Conservation (phyloP, 371 early-diverging fungal genomes). For the Entomophthora muscae region DNA sequence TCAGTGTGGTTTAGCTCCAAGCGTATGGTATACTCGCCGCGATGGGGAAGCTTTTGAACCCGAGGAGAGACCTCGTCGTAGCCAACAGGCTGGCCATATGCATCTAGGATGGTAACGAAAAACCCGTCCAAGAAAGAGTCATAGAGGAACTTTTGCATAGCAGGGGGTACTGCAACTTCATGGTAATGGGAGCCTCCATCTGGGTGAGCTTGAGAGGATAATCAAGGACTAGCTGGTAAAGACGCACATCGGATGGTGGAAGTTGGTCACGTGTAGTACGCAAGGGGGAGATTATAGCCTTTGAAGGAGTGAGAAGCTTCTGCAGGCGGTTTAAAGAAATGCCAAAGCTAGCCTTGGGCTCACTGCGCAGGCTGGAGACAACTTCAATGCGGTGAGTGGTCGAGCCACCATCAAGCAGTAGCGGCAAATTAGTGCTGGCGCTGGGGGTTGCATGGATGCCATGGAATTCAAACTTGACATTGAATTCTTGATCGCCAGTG, state of each 20-base stretch:
- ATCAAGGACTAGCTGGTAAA: neutral
- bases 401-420: neutral
- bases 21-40: neutral
- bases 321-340: neutral
- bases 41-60: neutral
- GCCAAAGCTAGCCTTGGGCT: neutral
- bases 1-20: slow-evolving; percentile 3
- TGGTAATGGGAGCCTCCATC: neutral
- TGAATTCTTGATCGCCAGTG: slow-evolving; percentile 45
- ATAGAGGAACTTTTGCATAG: neutral
- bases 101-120: slow-evolving; percentile 3
- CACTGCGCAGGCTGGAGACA: neutral
- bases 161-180: neutral
- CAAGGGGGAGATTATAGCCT: neutral
- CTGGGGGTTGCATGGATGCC: slow-evolving; percentile 37
- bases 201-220: neutral
- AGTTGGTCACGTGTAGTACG: neutral
- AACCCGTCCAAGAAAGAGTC: slow-evolving; percentile 3
- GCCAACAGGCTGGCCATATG: neutral
- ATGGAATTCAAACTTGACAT: slow-evolving; percentile 59
- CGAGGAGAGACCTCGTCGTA: slow-evolving; percentile 7
- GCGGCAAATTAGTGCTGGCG: neutral
- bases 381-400: neutral
- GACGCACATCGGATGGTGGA: neutral
- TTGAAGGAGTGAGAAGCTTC: neutral